Base-by-base conservation (phyloP, 257 asterid genomes). In the Jaltomata sinuosa region DNA sequence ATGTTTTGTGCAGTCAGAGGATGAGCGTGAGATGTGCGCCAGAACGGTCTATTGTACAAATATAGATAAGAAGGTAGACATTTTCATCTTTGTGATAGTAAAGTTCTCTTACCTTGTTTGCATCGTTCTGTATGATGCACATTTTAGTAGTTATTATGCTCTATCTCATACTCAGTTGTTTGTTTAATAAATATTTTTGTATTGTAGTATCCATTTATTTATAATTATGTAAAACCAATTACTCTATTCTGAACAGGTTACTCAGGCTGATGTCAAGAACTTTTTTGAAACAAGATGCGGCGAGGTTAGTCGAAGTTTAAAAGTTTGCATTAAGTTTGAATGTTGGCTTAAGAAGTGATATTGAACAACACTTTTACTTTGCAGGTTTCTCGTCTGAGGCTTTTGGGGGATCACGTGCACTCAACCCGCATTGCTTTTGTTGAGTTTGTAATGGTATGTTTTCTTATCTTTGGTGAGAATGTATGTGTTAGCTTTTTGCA, bases 1-100 rank as follows among this genome's bases (percentile, higher is more conserved):
- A 62, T 80, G 50, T 83, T 45, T 84, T 59, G 50, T 80, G 59
- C 57, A 95, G 99, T 95, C 99, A 0, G 98, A 95, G 90, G 97
- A 94, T 91, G 99, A 95, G 84, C 98, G 98, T 18, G 97, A 95
- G 89, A 95, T 95, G 99, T 95, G 99, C 65, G 98, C 97, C 64
- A 90, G 97, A 96, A 95, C 99, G 77, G 99, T 95, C 47, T 95
- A 95, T 89, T 95, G 99, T 90, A 95, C 99, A 84, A 94, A 95
- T 86, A 95, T 95, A 79, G 99, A 95, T 87, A 95, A 93, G 91
- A 94, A 92, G 95, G 99, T 94, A 88, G 34, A 36, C 25, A 14
- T 45, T 47, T 83, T 25, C n/a, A 76, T 34, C 69, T 82, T 47
- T 15, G 82, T 49, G 42, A 27, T 18, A 47, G 25, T 49, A 25